Evolutionary conservation across 1,284 basidiomycete species (phyloP), one percentile per base, ranked within the genome.

Genomic region (Fereydounia khargensis): DNA sequence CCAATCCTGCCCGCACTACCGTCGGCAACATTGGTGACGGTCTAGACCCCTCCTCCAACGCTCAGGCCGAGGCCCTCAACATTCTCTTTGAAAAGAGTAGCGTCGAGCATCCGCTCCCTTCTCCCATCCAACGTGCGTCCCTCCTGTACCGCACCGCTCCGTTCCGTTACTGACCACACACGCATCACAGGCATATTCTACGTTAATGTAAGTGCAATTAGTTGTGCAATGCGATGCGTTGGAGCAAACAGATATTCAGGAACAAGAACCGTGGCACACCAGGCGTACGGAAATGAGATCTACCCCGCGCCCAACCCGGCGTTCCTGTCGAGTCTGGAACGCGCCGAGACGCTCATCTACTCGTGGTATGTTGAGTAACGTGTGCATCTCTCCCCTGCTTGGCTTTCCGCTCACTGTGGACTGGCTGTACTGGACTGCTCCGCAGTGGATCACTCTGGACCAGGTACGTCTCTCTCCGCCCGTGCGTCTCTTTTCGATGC

Each of bases 161-260:
- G n/a, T n/a, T n/a, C n/a, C n/a, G n/a, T n/a, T n/a, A n/a, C n/a
- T n/a, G n/a, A n/a, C n/a, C n/a, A n/a, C n/a, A n/a, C n/a, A n/a
- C n/a, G n/a, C n/a, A n/a, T n/a, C 43, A 35, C 63, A 87, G 86
- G 86, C 39, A 77, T 97, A 31, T 89, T 87, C 72, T 97, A 97
- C 77, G 91, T 97, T 77, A 96, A 96, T 73, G 84, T 86, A 70
- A 54, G n/a, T n/a, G n/a, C n/a, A n/a, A n/a, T n/a, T n/a, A n/a
- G 54, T 10, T 50, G 6, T 21, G 6, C 9, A 6, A 39, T 20
- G 5, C 11, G 14, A n/a, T n/a, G n/a, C n/a, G n/a, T n/a, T n/a
- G n/a, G n/a, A n/a, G n/a, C n/a, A n/a, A n/a, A n/a, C n/a, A n/a
- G n/a, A n/a, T 10, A 35, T 35, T 16, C 10, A 18, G 14, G 34